Evolutionary conservation across 306 rosid genomes (phyloP), one percentile per base, ranked within the genome.

Genomic region (Acacia melanoxylon): DNA sequence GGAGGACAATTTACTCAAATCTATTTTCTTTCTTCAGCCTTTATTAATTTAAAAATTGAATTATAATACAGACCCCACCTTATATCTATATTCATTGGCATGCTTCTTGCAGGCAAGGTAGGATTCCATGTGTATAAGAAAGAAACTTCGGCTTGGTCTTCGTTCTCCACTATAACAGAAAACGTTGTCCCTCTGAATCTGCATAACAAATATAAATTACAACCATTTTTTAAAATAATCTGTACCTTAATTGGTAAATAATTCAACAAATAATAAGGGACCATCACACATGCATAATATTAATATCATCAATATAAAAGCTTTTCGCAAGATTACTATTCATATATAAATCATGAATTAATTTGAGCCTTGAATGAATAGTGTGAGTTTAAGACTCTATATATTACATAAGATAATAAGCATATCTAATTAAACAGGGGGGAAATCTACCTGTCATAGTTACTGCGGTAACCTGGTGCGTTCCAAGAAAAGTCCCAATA

Each of bases 401-500:
- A 46, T 46, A 11, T 3, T 48, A 48, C 54, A 48, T 13, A 48
- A 48, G 54, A 48, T 48, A 48, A 14, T 15, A 31, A 2, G 1
- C 7, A 48, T 48, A 17, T 48, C 54, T 48, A 48, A 48, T 52
- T 17, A 52, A 56, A 20, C 27, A 8, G 12, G 62, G 62, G 13
- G 27, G n/a, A 37, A 49, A 5, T 6, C 25, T 87, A 89, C 97
- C 86, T 86, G 84, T 70, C 71, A 27, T 51, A 41, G 20, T 7
- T 6, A 8, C 12, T 72, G 11, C 1, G 19, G 10, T 3, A 25
- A 48, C 56, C 77, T 1, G 76, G 85, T 7, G 8, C 2, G 74
- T 85, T 88, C 90, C 97, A 89, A 24, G 85, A 88, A 19, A 86
- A 65, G 74, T 92, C 93, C 87, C 89, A 86, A 67, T 92, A 92